These are phyloP conservation scores for Saksenaea oblongispora DNA, from an alignment of 371 early-diverging fungal genomes.

Conservation along the genomic window DNA sequence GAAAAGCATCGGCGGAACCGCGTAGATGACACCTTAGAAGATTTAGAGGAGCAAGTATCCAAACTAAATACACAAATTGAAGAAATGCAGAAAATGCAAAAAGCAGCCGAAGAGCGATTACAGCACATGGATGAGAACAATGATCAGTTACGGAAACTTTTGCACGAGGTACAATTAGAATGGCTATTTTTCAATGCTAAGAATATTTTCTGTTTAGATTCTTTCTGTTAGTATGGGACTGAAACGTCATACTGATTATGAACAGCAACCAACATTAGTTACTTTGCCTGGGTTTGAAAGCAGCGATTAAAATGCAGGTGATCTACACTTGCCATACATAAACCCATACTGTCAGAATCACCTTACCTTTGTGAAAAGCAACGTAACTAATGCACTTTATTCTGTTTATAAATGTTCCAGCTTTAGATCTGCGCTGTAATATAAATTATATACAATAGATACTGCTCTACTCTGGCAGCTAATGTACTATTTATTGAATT, in stretches of 20 bases:
- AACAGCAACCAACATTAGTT: not conserved
- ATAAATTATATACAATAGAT: too few species aligned
- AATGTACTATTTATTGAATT: too few species aligned
- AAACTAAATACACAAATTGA: slow-evolving; percentile 48
- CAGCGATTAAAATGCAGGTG: not conserved
- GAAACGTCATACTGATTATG: not conserved
- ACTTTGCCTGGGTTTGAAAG: not conserved
- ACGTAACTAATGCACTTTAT: too few species aligned
- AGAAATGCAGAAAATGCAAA: slow-evolving; percentile 27
- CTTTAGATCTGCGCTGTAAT: too few species aligned
- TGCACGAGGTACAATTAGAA: slow-evolving; percentile 46
- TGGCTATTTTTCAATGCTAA: not conserved
- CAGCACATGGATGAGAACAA: slow-evolving; percentile 54
- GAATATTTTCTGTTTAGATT: not conserved
- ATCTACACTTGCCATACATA: not conserved
- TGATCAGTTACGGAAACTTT: slow-evolving; percentile 40
- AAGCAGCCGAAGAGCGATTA: slow-evolving; percentile 33
- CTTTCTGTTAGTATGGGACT: not conserved
- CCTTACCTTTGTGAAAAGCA: too few species aligned
- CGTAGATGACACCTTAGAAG: slow-evolving; percentile 75
- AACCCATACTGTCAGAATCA: not conserved
- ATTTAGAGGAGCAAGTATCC: slow-evolving; percentile 49
- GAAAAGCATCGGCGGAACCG: slow-evolving; percentile 64
- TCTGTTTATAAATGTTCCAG: too few species aligned
- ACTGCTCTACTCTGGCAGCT: too few species aligned